These are phyloP conservation scores for Furcasterigmium sp. DNA, from an alignment of 2,329 filamentous ascomycete genomes.

Conservation along the genomic window DNA sequence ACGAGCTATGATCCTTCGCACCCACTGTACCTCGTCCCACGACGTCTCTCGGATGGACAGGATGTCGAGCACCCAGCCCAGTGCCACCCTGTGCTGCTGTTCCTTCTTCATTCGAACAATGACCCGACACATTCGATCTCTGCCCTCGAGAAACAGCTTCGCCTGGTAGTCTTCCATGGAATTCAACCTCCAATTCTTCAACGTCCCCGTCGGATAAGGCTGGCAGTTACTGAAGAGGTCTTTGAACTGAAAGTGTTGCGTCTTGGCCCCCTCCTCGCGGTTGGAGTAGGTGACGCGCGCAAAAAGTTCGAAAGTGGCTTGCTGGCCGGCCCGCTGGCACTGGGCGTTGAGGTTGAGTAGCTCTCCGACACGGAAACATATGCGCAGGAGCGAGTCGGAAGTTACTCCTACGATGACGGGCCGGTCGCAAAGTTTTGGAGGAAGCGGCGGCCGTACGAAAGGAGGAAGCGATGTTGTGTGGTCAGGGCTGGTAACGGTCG, in stretches of 20 bases:
- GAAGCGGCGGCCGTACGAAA: constrained; percentile 48
- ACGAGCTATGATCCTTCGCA: constrained; percentile 3
- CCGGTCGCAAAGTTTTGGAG: constrained; percentile 39
- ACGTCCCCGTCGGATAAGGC: constrained; percentile 31
- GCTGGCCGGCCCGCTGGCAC: constrained; percentile 24
- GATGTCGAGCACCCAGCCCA: constrained; percentile 6
- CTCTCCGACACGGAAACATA: constrained; percentile 61
- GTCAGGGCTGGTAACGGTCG: not conserved
- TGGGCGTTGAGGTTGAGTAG: constrained; percentile 41
- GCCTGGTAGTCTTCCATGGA: constrained; percentile 3
- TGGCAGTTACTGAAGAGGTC: constrained; percentile 56
- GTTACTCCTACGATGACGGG: constrained; percentile 49
- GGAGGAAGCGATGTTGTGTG: constrained; percentile 17
- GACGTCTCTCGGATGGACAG: constrained; percentile 8
- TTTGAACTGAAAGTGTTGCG: constrained; percentile 59
- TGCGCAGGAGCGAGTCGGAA: constrained; percentile 40
- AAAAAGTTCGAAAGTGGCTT: constrained; percentile 55
- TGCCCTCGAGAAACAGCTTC: constrained; percentile 1
- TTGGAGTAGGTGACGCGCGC: constrained; percentile 53
- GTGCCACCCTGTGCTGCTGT: not conserved
- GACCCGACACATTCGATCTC: constrained; percentile 8
- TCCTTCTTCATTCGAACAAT: constrained; percentile 4
- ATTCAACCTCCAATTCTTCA: constrained; percentile 6
- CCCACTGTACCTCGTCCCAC: constrained; percentile 9
- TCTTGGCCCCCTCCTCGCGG: constrained; percentile 41